A percentile compares a stretch with the other conserved stretches of the same genome.
Evolutionary conservation across 2,329 filamentous ascomycete genomes (phyloP).

Genomic region (Pyrenochaeta sp.): DNA sequence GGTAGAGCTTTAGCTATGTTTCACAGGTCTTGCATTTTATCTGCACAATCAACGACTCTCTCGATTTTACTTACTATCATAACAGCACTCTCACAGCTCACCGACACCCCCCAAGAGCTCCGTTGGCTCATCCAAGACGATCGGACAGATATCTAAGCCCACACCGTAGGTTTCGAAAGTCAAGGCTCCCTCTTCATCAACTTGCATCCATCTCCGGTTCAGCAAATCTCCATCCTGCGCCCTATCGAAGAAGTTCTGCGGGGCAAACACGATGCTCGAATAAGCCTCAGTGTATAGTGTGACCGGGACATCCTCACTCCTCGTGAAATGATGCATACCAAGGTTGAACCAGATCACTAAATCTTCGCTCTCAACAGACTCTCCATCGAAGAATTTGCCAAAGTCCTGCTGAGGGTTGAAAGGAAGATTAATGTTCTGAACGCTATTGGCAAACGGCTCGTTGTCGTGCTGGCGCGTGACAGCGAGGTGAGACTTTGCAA

Average conservation of each 20-base stretch:
- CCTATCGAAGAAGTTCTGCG: slow-evolving; percentile 8
- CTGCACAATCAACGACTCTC: no score
- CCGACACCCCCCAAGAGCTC: slow-evolving; percentile 7
- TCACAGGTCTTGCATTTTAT: no score
- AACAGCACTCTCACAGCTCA: neutral
- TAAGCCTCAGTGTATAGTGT: slow-evolving; percentile 8
- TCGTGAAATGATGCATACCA: slow-evolving; percentile 54
- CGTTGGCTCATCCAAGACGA: slow-evolving; percentile 14
- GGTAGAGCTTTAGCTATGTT: no score
- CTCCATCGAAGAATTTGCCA: slow-evolving; percentile 59
- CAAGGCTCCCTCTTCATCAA: slow-evolving; percentile 7
- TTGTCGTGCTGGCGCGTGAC: slow-evolving; percentile 58
- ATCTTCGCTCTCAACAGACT: slow-evolving; percentile 53
- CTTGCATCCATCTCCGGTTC: slow-evolving; percentile 18
- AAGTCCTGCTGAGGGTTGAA: slow-evolving; percentile 59
- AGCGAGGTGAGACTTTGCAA: slow-evolving; percentile 41
- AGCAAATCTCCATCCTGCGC: slow-evolving; percentile 14
- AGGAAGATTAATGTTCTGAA: slow-evolving; percentile 49
- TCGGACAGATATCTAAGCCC: slow-evolving; percentile 5
- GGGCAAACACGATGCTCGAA: slow-evolving; percentile 8
- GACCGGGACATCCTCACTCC: slow-evolving; percentile 1
- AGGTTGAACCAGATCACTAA: slow-evolving; percentile 61
- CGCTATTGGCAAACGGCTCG: slow-evolving; percentile 50
- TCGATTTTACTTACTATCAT: neutral
- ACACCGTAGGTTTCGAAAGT: slow-evolving; percentile 20